Evolutionary conservation across 768 basidiomycete species (phyloP), one percentile per base, ranked within the genome.

Genomic region (Russula emetica): DNA sequence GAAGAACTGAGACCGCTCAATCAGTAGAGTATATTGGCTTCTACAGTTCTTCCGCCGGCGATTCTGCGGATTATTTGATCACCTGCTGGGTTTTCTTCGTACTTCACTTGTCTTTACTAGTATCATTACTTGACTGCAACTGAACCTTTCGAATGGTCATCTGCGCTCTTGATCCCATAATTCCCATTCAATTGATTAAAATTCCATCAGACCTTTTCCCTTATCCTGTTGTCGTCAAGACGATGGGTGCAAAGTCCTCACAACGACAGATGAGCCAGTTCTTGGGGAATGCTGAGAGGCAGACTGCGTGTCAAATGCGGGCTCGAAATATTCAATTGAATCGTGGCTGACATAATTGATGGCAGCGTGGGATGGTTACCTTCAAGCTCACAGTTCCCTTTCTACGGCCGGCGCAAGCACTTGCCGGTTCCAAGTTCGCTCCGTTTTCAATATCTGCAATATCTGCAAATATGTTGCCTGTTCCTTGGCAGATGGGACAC

Each of bases 191-290:
- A 24, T 22, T 40, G 28, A 14, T 18, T 16, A 11, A 20, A 44
- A 22, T 47, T 62, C 49, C 44, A 49, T 34, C 40, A 49, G 24
- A 34, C 9, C 13, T 26, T 50, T 42, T 32, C 40, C 18, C 18
- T 24, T 24, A 28, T 18, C 9, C 22, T n/a, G 22, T 59, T 53
- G 62, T 63, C 58, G 62, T 54, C 53, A 63, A 47, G 62, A 47
- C 44, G 58, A 63, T 59, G 10, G 13, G n/a, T 16, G 14, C 10
- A 13, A 34, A 32, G 6, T 30, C 10, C 16, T 32, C 22, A 2
- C n/a, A 22, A 62, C 18, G 32, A 42, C 24, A n/a, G 13, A 18
- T 32, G 38, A 32, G 40, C 51, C 51, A 7, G 26, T 53, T 32
- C 30, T 22, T 18, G 24, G 34, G 14, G 22, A 38, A 20, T 18